Conservation (phyloP, 2,329 filamentous ascomycete genomes). For the Aureobasidium zeae region DNA sequence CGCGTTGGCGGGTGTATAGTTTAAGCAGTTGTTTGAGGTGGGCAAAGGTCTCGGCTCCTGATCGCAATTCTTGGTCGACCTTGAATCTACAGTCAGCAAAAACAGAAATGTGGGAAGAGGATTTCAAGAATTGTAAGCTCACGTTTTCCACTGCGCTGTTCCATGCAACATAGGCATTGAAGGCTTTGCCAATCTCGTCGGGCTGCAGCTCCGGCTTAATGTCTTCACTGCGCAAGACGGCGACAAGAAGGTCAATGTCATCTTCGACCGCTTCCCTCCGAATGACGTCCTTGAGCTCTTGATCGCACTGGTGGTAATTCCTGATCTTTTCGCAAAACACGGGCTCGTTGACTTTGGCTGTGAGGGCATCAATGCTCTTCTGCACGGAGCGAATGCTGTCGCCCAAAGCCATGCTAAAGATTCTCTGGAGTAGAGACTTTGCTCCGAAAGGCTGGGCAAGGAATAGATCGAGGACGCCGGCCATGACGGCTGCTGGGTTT, state of each 20-base stretch:
- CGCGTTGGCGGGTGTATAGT: constrained; percentile 77
- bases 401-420: constrained; percentile 83
- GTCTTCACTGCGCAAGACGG: constrained; percentile 69
- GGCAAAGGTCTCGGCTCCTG: constrained; percentile 86
- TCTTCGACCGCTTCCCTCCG: constrained; percentile 64
- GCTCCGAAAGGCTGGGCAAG: constrained; percentile 89
- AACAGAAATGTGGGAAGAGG: neutral
- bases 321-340: constrained; percentile 74
- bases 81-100: constrained; percentile 18
- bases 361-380: constrained; percentile 71
- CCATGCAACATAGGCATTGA: constrained; percentile 94
- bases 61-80: constrained; percentile 75
- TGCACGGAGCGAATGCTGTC: constrained; percentile 85
- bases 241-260: constrained; percentile 74
- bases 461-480: constrained; percentile 88
- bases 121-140: constrained; percentile 19
- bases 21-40: constrained; percentile 92
- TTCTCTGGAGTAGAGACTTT: constrained; percentile 82
- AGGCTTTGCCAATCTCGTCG: constrained; percentile 72
- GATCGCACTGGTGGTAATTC: constrained; percentile 65
- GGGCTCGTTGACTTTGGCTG: constrained; percentile 68
- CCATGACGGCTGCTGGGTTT: constrained; percentile 95
- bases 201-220: constrained; percentile 61
- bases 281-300: constrained; percentile 64
- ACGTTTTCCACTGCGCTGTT: constrained; percentile 84